These are phyloP conservation scores for Cladosporium cucumerinum DNA, from an alignment of 2,329 filamentous ascomycete genomes.

Conservation along the genomic window DNA sequence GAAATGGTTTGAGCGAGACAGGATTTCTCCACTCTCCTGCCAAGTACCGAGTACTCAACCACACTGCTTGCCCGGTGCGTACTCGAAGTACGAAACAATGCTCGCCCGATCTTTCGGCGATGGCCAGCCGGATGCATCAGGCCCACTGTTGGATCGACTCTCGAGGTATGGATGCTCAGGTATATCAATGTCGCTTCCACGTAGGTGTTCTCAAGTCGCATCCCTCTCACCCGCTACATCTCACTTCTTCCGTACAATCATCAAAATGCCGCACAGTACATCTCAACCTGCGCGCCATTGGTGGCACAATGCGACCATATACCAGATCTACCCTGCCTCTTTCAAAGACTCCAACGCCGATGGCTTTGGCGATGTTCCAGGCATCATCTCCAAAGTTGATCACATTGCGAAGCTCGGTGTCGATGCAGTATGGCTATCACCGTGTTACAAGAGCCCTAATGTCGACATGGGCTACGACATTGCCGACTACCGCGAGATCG, in stretches of 20 bases:
- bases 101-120: neutral
- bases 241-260: slow-evolving; percentile 21
- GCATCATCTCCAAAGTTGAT: slow-evolving; percentile 61
- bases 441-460: slow-evolving; percentile 59
- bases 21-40: neutral
- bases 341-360: slow-evolving; percentile 55
- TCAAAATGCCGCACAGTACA: slow-evolving; percentile 31
- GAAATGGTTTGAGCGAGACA: slow-evolving; percentile 4
- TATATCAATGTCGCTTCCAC: neutral
- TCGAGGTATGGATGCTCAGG: neutral
- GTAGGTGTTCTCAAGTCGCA: neutral
- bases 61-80: neutral
- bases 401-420: slow-evolving; percentile 60
- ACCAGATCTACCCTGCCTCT: slow-evolving; percentile 45
- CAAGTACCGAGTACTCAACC: neutral
- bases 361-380: slow-evolving; percentile 60
- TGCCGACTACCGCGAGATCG: slow-evolving; percentile 63
- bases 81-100: neutral
- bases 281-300: slow-evolving; percentile 36
- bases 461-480: slow-evolving; percentile 71
- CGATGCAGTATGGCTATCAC: slow-evolving; percentile 66
- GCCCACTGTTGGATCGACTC: neutral
- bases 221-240: neutral
- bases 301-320: slow-evolving; percentile 47
- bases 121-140: neutral